A percentile compares a stretch with the other conserved stretches of the same genome.
phyloP scores from a whole-genome alignment of 2,329 filamentous ascomycete genomes.

The Bimuria novae-zelandiae region DNA sequence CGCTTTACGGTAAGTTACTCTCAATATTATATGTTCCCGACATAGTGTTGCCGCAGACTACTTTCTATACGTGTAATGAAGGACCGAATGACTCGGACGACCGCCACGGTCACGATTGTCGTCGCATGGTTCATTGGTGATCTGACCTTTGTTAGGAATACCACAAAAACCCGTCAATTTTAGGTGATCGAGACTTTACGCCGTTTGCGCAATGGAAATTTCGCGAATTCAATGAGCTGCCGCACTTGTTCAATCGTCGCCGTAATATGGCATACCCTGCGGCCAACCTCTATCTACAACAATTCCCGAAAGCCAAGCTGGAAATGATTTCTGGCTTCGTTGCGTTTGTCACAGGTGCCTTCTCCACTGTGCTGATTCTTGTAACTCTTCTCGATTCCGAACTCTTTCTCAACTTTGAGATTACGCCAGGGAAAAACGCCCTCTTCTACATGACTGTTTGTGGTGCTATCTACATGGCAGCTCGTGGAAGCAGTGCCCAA shows the following conservation, averaged over 20 bases:
- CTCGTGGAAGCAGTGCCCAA: slow-evolving; percentile 79
- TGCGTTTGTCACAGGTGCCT: slow-evolving; percentile 82
- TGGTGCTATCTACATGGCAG: slow-evolving; percentile 80
- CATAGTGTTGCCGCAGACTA: background rate
- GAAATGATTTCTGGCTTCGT: slow-evolving; percentile 83
- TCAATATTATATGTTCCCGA: background rate
- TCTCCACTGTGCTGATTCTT: slow-evolving; percentile 82
- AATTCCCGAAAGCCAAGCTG: slow-evolving; percentile 94
- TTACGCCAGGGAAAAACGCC: slow-evolving; percentile 84
- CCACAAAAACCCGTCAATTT: slow-evolving; percentile 85
- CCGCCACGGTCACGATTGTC: too few species aligned
- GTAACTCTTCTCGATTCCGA: slow-evolving; percentile 89
- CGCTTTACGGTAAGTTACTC: slow-evolving; percentile 77
- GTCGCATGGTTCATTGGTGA: background rate
- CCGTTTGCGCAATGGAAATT: slow-evolving; percentile 97
- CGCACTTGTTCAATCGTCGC: slow-evolving; percentile 87
- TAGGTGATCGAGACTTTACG: slow-evolving; percentile 89
- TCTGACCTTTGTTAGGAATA: slow-evolving; percentile 68
- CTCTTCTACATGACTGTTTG: slow-evolving; percentile 89
- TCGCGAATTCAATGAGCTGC: slow-evolving; percentile 94
- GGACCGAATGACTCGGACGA: too few species aligned
- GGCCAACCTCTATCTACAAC: slow-evolving; percentile 88
- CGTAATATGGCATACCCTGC: slow-evolving; percentile 95
- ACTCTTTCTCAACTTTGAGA: slow-evolving; percentile 87
- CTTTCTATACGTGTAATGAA: too few species aligned